Conservation (phyloP, 768 basidiomycete species). For the Phaeolepiota aurea region DNA sequence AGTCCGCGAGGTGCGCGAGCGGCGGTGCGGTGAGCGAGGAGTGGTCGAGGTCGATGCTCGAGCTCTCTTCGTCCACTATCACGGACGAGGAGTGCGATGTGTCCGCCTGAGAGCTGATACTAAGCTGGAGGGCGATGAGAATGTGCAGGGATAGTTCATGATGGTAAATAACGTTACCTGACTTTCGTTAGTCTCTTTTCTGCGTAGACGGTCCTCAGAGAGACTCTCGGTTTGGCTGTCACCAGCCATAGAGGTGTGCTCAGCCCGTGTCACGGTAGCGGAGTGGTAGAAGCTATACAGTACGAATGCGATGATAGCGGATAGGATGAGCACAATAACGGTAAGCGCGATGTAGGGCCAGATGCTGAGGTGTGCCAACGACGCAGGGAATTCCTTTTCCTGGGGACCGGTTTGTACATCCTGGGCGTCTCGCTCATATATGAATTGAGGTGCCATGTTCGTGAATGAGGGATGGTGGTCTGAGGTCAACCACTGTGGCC, state of each 20-base stretch:
- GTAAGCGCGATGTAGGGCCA: conserved; percentile 18
- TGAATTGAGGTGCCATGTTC: neutral
- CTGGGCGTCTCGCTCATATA: neutral
- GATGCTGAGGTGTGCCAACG: conserved; percentile 3
- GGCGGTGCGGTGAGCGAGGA: conserved; percentile 9
- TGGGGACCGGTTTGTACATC: neutral
- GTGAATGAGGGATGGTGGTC: neutral
- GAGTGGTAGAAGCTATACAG: conserved; percentile 17
- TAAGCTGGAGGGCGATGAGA: neutral
- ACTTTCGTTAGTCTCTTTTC: neutral
- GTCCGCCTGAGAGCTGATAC: conserved; percentile 1
- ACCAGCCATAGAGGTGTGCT: neutral
- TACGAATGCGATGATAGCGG: conserved; percentile 12
- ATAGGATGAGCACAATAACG: conserved; percentile 12
- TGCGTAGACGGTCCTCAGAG: neutral
- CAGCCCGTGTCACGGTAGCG: conserved; percentile 6
- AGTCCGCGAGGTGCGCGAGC: conserved; percentile 9
- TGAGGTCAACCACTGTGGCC: neutral
- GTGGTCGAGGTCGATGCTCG: conserved; percentile 6
- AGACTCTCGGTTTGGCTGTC: neutral
- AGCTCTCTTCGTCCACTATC: conserved; percentile 2
- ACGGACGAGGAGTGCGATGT: conserved; percentile 5
- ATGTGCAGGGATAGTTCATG: neutral
- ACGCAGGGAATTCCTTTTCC: neutral
- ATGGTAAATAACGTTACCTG: neutral